These are phyloP conservation scores for Sporothrix brunneoviolacea DNA, from an alignment of 2,329 filamentous ascomycete genomes.

Conservation along the genomic window DNA sequence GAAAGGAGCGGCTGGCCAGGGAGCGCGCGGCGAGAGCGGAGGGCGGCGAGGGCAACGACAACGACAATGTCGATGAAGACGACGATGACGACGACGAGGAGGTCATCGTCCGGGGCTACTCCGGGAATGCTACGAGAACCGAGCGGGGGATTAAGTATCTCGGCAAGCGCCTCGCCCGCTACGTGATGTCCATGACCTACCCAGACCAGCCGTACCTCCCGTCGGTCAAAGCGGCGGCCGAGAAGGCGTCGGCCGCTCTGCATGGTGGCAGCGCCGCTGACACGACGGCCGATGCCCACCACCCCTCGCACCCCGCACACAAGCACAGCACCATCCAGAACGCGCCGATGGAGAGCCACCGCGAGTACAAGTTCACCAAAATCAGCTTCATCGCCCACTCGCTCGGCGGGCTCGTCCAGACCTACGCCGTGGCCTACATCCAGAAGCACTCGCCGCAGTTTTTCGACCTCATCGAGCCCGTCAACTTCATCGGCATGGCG, in stretches of 20 bases:
- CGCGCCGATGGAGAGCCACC: slow-evolving; percentile 25
- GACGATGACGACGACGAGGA: slow-evolving; percentile 66
- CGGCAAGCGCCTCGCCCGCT: slow-evolving; percentile 88
- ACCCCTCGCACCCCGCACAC: slow-evolving; percentile 26
- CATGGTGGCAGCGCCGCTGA: not conserved
- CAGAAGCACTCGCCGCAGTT: slow-evolving; percentile 92
- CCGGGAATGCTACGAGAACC: slow-evolving; percentile 82
- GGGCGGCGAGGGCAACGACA: slow-evolving; percentile 19
- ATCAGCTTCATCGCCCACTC: slow-evolving; percentile 95
- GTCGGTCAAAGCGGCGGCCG: slow-evolving; percentile 42
- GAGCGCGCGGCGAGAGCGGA: slow-evolving; percentile 25
- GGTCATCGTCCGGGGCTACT: slow-evolving; percentile 83
- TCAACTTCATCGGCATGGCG: slow-evolving; percentile 86
- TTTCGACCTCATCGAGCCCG: slow-evolving; percentile 75
- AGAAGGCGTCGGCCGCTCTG: slow-evolving; percentile 33
- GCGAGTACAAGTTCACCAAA: slow-evolving; percentile 78
- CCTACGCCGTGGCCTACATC: slow-evolving; percentile 92
- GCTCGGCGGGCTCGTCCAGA: slow-evolving; percentile 82
- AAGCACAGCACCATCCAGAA: slow-evolving; percentile 48
- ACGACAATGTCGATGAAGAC: slow-evolving; percentile 22
- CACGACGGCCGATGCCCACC: not conserved
- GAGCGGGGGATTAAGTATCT: slow-evolving; percentile 96
- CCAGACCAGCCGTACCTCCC: slow-evolving; percentile 88
- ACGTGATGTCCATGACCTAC: slow-evolving; percentile 82
- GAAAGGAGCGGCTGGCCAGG: slow-evolving; percentile 52